Evolutionary conservation across 202 grass and related monocot species (phyloP).

Genomic region (Zoysia matrella): DNA sequence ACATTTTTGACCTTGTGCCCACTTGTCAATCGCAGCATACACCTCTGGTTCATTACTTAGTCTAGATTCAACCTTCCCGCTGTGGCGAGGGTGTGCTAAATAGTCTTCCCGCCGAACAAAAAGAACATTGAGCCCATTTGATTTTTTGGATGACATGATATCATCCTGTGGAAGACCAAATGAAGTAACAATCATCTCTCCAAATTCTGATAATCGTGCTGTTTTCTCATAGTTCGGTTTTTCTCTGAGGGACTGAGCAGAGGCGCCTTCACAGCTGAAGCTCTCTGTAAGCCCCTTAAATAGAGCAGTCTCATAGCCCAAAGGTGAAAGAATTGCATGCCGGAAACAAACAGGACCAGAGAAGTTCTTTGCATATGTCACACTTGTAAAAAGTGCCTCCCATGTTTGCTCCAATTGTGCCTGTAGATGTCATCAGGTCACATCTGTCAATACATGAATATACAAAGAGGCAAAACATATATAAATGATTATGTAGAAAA

Average conservation of each 20-base stretch:
- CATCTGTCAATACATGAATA: constrained; percentile 39
- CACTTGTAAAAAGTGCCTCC: constrained; percentile 82
- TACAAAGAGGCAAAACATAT: not conserved
- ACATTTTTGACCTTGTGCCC: constrained; percentile 76
- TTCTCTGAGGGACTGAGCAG: constrained; percentile 50
- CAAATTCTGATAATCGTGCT: constrained; percentile 89
- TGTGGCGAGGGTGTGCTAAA: constrained; percentile 91
- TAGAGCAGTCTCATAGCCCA: constrained; percentile 94
- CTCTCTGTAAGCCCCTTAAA: constrained; percentile 90
- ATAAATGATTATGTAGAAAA: constrained; percentile 17
- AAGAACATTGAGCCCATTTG: constrained; percentile 66
- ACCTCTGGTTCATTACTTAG: constrained; percentile 86
- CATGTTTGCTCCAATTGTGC: constrained; percentile 91
- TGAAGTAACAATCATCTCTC: constrained; percentile 79
- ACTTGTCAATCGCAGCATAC: constrained; percentile 65
- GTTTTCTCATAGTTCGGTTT: constrained; percentile 69
- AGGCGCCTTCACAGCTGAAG: constrained; percentile 71
- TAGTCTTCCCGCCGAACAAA: constrained; percentile 96
- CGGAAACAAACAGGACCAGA: constrained; percentile 87
- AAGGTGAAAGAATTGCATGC: constrained; percentile 83
- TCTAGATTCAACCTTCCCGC: constrained; percentile 83
- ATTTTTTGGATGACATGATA: constrained; percentile 48
- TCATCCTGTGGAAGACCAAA: constrained; percentile 65
- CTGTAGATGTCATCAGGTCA: constrained; percentile 58
- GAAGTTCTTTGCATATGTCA: constrained; percentile 92